These are phyloP conservation scores for Globisporangium rhizosaccharum DNA, from an alignment of 352 stramenopile species.

Conservation along the genomic window DNA sequence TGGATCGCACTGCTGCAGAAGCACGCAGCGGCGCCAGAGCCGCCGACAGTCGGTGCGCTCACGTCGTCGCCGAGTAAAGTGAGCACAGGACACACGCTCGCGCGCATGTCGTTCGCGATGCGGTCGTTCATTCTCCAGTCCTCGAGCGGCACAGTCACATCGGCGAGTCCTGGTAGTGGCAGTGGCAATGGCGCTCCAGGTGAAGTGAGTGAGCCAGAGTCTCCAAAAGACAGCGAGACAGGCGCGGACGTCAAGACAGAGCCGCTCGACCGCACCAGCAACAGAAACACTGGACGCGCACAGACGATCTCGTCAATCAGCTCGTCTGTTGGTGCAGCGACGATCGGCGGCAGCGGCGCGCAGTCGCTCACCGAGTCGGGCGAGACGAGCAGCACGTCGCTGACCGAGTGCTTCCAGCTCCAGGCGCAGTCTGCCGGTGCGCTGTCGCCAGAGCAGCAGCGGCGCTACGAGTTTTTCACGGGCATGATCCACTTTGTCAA, in stretches of 20 bases:
- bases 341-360: neutral
- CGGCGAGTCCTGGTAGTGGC: constrained; percentile 2
- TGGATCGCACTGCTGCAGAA: constrained; percentile 60
- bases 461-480: constrained; percentile 77
- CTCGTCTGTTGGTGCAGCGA: neutral
- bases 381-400: constrained; percentile 7
- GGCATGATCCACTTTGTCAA: constrained; percentile 81
- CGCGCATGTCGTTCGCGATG: constrained; percentile 75
- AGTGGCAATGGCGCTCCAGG: neutral
- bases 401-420: constrained; percentile 16
- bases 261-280: neutral
- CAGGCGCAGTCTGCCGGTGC: neutral
- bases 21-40: constrained; percentile 38
- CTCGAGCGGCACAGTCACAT: constrained; percentile 7
- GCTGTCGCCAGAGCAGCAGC: constrained; percentile 25
- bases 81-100: constrained; percentile 38
- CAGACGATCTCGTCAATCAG: constrained; percentile 6
- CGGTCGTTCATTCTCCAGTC: constrained; percentile 69
- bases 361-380: constrained; percentile 2
- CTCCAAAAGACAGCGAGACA: constrained; percentile 18
- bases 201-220: neutral
- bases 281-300: neutral
- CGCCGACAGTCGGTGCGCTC: constrained; percentile 16
- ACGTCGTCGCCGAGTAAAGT: constrained; percentile 29
- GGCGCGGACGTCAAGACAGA: constrained; percentile 8